Evolutionary conservation across 495 filamentous ascomycete species (phyloP).

Genomic region (Talaromyces stipitatus): DNA sequence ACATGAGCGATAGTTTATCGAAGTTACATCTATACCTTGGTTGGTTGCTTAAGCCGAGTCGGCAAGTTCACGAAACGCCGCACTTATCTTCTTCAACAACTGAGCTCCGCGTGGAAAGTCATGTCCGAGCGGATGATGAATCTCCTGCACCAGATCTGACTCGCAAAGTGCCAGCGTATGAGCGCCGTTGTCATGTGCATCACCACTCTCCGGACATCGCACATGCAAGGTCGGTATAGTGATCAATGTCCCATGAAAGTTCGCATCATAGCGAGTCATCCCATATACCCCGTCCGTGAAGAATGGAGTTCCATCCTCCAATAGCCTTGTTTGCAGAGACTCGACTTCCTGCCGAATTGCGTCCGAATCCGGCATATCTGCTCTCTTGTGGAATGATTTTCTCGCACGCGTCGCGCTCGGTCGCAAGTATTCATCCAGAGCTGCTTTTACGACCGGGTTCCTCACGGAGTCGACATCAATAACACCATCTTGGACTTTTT

Average conservation of each 20-base stretch:
- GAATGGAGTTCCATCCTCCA: background rate
- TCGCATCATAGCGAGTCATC: background rate
- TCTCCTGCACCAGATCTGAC: background rate
- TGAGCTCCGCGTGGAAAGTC: conserved; percentile 4
- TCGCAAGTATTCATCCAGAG: background rate
- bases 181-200: background rate
- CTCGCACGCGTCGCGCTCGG: conserved; percentile 1
- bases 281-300: conserved; percentile 4
- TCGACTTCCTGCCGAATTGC: background rate
- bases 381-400: background rate
- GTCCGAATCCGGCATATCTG: background rate
- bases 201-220: background rate
- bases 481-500: background rate
- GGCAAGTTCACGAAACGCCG: background rate
- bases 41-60: background rate
- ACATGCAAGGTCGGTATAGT: conserved; percentile 2
- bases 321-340: background rate
- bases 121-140: background rate
- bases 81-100: background rate
- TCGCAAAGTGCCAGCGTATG: conserved; percentile 2
- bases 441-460: background rate
- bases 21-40: background rate
- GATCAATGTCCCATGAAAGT: conserved; percentile 4
- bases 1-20: background rate
- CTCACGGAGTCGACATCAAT: background rate